These are phyloP conservation scores for Marasmius sp. DNA, from an alignment of 1,284 basidiomycete species.

Conservation along the genomic window DNA sequence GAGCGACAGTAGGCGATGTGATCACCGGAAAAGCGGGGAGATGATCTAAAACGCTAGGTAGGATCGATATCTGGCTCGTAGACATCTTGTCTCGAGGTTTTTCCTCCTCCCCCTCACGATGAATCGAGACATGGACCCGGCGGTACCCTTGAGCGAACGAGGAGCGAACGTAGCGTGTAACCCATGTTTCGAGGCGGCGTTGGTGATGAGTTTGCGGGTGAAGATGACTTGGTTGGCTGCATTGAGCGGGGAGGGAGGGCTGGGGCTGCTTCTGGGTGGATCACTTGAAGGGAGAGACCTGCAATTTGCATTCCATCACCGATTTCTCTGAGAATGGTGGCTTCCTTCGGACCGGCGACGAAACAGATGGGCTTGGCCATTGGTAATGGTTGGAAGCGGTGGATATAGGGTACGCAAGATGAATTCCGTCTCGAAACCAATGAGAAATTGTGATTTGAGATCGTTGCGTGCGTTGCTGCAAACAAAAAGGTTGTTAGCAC, in stretches of 20 bases:
- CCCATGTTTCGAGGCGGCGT: constrained; percentile 51
- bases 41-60: constrained; percentile 53
- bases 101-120: too few relatives aligned
- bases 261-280: too few relatives aligned
- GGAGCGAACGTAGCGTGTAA: constrained; percentile 57
- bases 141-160: constrained; percentile 35
- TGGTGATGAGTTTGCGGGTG: constrained; percentile 54
- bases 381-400: constrained; percentile 45
- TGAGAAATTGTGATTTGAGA: constrained; percentile 51
- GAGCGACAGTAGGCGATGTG: constrained; percentile 57
- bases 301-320: too few relatives aligned
- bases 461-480: constrained; percentile 36
- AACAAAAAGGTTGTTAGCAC: too few relatives aligned
- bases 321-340: too few relatives aligned
- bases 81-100: constrained; percentile 16
- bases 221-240: constrained; percentile 55
- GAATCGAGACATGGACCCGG: too few relatives aligned
- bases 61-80: constrained; percentile 38
- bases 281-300: too few relatives aligned
- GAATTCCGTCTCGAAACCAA: constrained; percentile 72
- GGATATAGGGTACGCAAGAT: constrained; percentile 52
- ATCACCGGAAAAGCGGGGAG: constrained; percentile 57
- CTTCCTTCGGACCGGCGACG: constrained; percentile 41
- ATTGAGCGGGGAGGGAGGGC: constrained; percentile 47
- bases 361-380: constrained; percentile 50